Base-by-base conservation (phyloP, 495 filamentous ascomycete genomes). In the Filosporella fistucella region DNA sequence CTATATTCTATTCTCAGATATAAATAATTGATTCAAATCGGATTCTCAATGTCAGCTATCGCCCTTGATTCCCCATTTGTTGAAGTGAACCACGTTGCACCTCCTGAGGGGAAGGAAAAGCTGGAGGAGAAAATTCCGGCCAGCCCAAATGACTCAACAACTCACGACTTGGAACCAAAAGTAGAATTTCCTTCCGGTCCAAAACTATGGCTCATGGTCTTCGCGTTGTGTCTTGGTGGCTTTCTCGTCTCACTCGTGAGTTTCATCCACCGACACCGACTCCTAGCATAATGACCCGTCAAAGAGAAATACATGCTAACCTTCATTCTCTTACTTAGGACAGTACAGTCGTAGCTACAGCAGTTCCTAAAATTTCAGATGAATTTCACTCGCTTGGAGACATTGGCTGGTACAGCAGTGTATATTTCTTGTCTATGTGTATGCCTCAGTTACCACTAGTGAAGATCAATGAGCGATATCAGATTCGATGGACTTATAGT, bases 351-450 rank as follows among this genome's bases (percentile, higher is more conserved):
- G 73, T 82, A 42, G 67, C 77, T 2, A 78, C 77, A 5, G 74
- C 74, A 24, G 72, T 75, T 24, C 72, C 71, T 11, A 50, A 60
- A n/a, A 78, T 71, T 43, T 68, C 68, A 2, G 58, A 68, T 42
- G 60, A 72, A 10, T 72, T 73, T 51, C 21, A 65, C 32, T 65
- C 67, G 1, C 57, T 71, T 11, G 47, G 48, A 7, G 68, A 77
- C 44, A 64, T 77, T 14, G 68, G 69, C 29, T 80, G 76, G 73
- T 81, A 80, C 38, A 68, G 66, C 0, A 64, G 66, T 23, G 69
- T 67, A 30, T 30, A 8, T n/a, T 30, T 30, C 28, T n/a, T 30
- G n/a, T n/a, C n/a, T n/a, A n/a, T n/a, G n/a, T n/a, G n/a, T n/a
- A n/a, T n/a, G n/a, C n/a, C n/a, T n/a, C n/a, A n/a, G n/a, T n/a